Evolutionary conservation across 257 asterid genomes (phyloP), one percentile per base, ranked within the genome.

Genomic region (Knoxia roxburghii): DNA sequence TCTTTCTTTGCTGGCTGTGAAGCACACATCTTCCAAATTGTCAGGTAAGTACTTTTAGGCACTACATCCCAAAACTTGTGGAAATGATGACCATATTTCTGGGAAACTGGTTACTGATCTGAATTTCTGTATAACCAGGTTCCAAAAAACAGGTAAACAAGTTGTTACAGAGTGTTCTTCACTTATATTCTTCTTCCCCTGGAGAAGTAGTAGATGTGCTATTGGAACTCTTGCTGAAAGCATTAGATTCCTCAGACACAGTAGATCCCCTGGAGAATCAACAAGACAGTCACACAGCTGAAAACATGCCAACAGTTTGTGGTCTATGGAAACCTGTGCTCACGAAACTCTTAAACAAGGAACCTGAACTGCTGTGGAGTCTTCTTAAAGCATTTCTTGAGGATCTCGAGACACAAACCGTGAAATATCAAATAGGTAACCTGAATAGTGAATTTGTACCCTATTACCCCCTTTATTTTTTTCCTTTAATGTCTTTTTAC

Each of bases 311-410:
- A 18, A 69, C 81, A 58, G 73, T 68, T 45, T 83, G 70, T 71
- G 87, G 81, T 77, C 85, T 83, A 70, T 93, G 95, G 94, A 93
- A 82, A 78, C 75, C 86, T 27, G 87, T 88, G 18, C 82, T 90
- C 49, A 53, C 77, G 71, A 90, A 83, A 79, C 68, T 90, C 76
- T 86, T 94, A 6, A 84, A 86, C 20, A 83, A 80, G 75, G 89
- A 85, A 68, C 94, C 97, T 3, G 94, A 83, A 55, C 74, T 93
- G 74, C 82, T 88, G 49, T 56, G 62, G 48, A 71, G 79, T 48
- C 95, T 93, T 67, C 81, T 81, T 7, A 83, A 80, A 53, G 91
- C 87, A 18, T 82, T 85, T 75, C 86, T 90, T 43, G 91, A 78
- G 62, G 85, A 82, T 84, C 74, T 88, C 75, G 94, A 86, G 81